Evolutionary conservation across 164 flowering plant genomes (phyloP).

Genomic region (Berberis thunbergii): DNA sequence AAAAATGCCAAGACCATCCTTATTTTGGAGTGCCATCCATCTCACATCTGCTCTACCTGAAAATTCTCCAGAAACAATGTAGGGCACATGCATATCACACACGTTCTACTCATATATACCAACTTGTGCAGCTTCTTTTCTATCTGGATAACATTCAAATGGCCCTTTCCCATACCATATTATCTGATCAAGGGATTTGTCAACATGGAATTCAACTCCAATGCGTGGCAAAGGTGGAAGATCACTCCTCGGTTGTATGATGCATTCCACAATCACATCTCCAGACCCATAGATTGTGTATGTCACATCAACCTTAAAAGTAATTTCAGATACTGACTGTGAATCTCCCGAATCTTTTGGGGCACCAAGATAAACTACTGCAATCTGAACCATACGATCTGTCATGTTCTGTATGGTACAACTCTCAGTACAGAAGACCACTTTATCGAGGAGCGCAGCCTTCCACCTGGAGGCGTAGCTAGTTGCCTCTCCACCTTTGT

Average conservation of each 20-base stretch:
- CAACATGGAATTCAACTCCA: constrained; percentile 76
- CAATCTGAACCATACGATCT: constrained; percentile 37
- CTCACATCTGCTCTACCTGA: constrained; percentile 88
- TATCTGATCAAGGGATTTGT: constrained; percentile 49
- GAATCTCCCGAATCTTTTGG: constrained; percentile 19
- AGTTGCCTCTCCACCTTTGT: constrained; percentile 66
- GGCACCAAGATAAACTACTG: constrained; percentile 34
- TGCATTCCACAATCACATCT: constrained; percentile 61
- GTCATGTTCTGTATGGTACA: constrained; percentile 42
- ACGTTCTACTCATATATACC: constrained; percentile 61
- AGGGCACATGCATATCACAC: constrained; percentile 80
- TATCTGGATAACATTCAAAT: constrained; percentile 96
- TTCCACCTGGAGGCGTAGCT: constrained; percentile 80
- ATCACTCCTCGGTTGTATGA: constrained; percentile 45
- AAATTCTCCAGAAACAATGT: constrained; percentile 83
- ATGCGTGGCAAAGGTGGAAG: constrained; percentile 97
- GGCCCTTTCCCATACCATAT: constrained; percentile 94
- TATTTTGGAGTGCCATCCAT: constrained; percentile 69
- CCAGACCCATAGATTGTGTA: constrained; percentile 76
- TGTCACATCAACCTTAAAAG: constrained; percentile 37
- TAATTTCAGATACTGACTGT: constrained; percentile 15
- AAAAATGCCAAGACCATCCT: constrained; percentile 65
- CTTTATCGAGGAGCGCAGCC: constrained; percentile 47
- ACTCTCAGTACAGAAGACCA: constrained; percentile 43
- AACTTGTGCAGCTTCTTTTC: constrained; percentile 84